Conservation (phyloP, 768 basidiomycete species). For the Mrakia gelida region DNA sequence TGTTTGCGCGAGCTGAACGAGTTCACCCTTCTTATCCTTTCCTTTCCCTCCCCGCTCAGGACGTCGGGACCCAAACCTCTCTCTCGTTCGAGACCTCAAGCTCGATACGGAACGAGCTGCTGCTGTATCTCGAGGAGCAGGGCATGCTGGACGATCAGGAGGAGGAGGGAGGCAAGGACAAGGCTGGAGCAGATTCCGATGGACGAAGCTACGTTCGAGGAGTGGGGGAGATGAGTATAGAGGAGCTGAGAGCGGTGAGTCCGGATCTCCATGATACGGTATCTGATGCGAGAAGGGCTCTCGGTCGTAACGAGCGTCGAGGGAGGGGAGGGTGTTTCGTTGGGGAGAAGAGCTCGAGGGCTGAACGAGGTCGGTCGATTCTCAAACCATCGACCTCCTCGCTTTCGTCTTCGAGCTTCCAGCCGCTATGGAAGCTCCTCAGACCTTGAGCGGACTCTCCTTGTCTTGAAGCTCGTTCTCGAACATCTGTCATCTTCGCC, state of each 20-base stretch:
- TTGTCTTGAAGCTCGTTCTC: too few relatives aligned
- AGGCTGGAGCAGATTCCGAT: not conserved
- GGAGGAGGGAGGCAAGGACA: slow-evolving; percentile 4
- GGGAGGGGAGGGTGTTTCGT: too few relatives aligned
- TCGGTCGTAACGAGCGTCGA: too few relatives aligned
- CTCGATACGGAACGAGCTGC: slow-evolving; percentile 28
- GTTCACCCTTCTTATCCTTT: not conserved
- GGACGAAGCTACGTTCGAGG: slow-evolving; percentile 6
- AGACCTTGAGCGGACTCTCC: too few relatives aligned
- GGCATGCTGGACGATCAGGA: slow-evolving; percentile 30
- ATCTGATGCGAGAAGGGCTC: too few relatives aligned
- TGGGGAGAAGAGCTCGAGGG: too few relatives aligned
- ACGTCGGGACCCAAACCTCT: slow-evolving; percentile 27
- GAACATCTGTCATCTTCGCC: too few relatives aligned
- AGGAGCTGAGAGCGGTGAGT: slow-evolving; percentile 17
- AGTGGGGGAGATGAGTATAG: slow-evolving; percentile 9
- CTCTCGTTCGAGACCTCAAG: slow-evolving; percentile 31
- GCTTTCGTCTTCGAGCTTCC: too few relatives aligned
- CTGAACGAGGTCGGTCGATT: too few relatives aligned
- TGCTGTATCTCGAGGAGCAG: slow-evolving; percentile 28
- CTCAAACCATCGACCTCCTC: too few relatives aligned
- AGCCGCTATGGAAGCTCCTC: too few relatives aligned
- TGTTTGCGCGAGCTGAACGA: too few relatives aligned
- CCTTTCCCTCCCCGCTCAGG: not conserved
- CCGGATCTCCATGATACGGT: not conserved